These are phyloP conservation scores for Chaetomium tenue DNA, from an alignment of 495 filamentous ascomycete species.

Conservation along the genomic window DNA sequence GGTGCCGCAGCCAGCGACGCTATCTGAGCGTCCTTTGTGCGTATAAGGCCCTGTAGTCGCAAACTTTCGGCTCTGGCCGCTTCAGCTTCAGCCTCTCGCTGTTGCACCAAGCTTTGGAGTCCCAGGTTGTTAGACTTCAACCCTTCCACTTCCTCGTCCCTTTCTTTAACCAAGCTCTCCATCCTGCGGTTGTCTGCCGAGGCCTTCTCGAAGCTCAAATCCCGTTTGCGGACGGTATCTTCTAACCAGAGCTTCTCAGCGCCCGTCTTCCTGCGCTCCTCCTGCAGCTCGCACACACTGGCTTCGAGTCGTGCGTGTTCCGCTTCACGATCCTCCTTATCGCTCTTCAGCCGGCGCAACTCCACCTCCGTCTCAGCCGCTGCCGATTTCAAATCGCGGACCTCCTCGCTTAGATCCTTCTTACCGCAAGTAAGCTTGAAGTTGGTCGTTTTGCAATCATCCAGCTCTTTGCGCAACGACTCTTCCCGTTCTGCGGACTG, in stretches of 20 bases:
- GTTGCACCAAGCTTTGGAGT: neutral
- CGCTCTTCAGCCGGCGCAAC: neutral
- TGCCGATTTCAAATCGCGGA: neutral
- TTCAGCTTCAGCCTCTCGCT: neutral
- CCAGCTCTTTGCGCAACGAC: neutral
- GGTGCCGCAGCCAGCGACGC: neutral
- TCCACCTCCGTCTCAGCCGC: neutral
- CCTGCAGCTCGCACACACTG: neutral
- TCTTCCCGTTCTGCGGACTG: neutral
- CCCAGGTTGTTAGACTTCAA: neutral
- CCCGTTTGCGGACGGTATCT: neutral
- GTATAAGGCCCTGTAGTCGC: neutral
- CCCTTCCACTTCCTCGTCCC: neutral
- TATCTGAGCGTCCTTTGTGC: neutral
- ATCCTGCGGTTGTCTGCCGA: neutral
- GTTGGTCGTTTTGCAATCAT: neutral
- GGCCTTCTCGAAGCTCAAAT: neutral
- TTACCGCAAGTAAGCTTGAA: neutral
- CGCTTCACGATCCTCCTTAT: neutral
- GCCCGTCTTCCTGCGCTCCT: neutral
- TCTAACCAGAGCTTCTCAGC: neutral
- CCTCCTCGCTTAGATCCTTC: slow-evolving; percentile 7
- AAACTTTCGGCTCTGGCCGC: neutral
- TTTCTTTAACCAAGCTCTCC: neutral
- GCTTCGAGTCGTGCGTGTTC: neutral